Evolutionary conservation across 2,329 filamentous ascomycete genomes (phyloP).

Genomic region (Exophiala alcalophila): DNA sequence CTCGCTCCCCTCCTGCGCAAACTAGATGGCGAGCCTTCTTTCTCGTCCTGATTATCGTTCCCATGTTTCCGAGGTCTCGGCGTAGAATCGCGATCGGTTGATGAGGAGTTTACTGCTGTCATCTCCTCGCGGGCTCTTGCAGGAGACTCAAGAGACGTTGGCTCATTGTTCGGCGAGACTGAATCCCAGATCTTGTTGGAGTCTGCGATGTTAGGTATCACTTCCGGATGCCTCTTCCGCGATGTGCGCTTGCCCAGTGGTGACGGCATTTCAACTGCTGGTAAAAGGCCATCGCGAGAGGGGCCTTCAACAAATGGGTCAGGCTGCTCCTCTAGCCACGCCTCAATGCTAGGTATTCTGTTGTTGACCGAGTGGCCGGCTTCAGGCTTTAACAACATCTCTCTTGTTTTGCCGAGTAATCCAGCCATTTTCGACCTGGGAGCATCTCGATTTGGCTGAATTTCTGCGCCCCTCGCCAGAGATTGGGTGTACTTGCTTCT

Average conservation of each 20-base stretch:
- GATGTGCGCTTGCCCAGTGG: slow-evolving; percentile 43
- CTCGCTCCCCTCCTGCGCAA: slow-evolving; percentile 32
- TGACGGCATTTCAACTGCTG: slow-evolving; percentile 40
- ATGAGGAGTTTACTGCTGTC: too few species aligned
- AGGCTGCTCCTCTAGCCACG: slow-evolving; percentile 58
- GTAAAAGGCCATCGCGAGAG: slow-evolving; percentile 13
- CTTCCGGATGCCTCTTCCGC: slow-evolving; percentile 29
- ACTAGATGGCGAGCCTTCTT: slow-evolving; percentile 28
- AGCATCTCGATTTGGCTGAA: slow-evolving; percentile 24
- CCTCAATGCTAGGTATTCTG: slow-evolving; percentile 56
- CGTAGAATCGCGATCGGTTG: slow-evolving; percentile 9
- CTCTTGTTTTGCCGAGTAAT: slow-evolving; percentile 45
- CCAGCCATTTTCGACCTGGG: slow-evolving; percentile 35
- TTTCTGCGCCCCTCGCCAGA: slow-evolving; percentile 30
- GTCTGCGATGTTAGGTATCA: slow-evolving; percentile 28
- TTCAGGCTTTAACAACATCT: slow-evolving; percentile 45
- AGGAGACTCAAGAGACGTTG: too few species aligned
- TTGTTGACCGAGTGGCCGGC: slow-evolving; percentile 39
- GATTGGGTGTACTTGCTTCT: slow-evolving; percentile 29
- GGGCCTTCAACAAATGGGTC: slow-evolving; percentile 52
- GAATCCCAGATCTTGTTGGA: slow-evolving; percentile 31
- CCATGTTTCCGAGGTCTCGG: slow-evolving; percentile 6
- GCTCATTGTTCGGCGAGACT: slow-evolving; percentile 19
- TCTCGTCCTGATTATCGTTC: slow-evolving; percentile 12
- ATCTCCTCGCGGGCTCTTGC: too few species aligned